A percentile compares a stretch with the other conserved stretches of the same genome.
Evolutionary conservation across 2,329 filamentous ascomycete genomes (phyloP).

Genomic region (Fonsecaea nubica): DNA sequence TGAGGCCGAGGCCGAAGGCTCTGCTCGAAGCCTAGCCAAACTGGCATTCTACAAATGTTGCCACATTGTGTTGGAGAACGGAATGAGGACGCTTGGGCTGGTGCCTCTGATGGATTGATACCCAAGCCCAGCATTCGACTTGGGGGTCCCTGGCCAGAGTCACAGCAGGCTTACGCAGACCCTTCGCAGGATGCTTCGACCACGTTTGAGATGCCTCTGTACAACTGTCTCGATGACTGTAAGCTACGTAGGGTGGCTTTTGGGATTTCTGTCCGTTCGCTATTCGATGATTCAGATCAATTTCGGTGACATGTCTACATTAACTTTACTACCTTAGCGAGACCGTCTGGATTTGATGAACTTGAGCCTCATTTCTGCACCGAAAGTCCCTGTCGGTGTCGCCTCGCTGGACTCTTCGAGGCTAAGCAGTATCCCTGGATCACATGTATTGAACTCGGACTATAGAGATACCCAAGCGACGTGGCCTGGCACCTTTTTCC

Average conservation of each 20-base stretch:
- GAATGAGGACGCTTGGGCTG: constrained; percentile 81
- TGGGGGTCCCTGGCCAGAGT: neutral
- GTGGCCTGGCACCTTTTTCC: neutral
- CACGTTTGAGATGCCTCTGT: neutral
- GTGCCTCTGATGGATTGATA: constrained; percentile 69
- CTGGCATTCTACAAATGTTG: constrained; percentile 80
- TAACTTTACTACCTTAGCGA: constrained; percentile 6
- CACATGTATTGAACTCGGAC: neutral
- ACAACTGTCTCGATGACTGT: neutral
- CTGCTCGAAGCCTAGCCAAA: constrained; percentile 71
- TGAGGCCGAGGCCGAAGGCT: constrained; percentile 79
- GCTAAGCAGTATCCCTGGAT: neutral
- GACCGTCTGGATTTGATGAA: neutral
- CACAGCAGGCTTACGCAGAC: neutral
- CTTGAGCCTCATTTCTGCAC: constrained; percentile 12
- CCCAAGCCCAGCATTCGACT: neutral
- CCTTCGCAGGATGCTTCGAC: neutral
- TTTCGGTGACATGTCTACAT: neutral
- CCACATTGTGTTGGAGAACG: constrained; percentile 77
- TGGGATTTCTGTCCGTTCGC: neutral
- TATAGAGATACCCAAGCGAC: neutral
- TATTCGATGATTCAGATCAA: constrained; percentile 1
- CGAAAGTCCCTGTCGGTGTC: neutral
- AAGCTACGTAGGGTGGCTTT: constrained; percentile 45
- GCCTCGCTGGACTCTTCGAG: neutral